A percentile compares a stretch with the other conserved stretches of the same genome.
Conservation (phyloP, 345 rosid genomes). For the Camelina laxa region DNA sequence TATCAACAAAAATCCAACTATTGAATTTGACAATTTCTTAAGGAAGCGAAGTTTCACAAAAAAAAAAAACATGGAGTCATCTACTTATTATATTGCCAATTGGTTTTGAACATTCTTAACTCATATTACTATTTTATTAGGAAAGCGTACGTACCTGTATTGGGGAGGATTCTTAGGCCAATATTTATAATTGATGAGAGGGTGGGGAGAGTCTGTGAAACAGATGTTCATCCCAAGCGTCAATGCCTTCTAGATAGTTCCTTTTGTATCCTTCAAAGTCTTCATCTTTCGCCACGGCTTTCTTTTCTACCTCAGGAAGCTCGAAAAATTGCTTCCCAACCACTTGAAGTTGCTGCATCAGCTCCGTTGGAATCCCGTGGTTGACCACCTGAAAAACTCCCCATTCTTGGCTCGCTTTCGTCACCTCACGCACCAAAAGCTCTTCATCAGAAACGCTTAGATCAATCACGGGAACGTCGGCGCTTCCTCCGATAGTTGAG, state of each 20-base stretch:
- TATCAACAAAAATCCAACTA: neutral
- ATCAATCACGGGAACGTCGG: slow-evolving; percentile 43
- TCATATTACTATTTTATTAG: no score
- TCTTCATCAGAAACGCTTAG: slow-evolving; percentile 42
- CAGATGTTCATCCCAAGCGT: neutral
- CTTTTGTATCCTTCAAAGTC: neutral
- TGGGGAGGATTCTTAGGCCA: slow-evolving; percentile 22
- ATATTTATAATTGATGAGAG: slow-evolving; percentile 1
- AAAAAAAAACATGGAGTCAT: neutral
- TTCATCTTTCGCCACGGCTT: neutral
- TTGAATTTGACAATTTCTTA: neutral
- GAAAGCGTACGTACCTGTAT: neutral
- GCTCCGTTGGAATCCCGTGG: slow-evolving; percentile 45
- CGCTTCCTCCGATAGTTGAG: neutral
- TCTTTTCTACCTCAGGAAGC: neutral
- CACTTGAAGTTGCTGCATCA: slow-evolving; percentile 51
- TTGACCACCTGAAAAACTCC: slow-evolving; percentile 51
- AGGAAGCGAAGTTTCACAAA: neutral
- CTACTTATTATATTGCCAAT: neutral
- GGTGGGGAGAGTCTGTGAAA: slow-evolving; percentile 17
- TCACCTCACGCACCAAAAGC: slow-evolving; percentile 34
- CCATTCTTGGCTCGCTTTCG: slow-evolving; percentile 49
- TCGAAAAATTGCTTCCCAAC: neutral
- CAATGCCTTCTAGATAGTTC: neutral
- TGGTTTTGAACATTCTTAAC: neutral